These are phyloP conservation scores for Agastache rugosa DNA, from an alignment of 257 asterid species.

Conservation along the genomic window DNA sequence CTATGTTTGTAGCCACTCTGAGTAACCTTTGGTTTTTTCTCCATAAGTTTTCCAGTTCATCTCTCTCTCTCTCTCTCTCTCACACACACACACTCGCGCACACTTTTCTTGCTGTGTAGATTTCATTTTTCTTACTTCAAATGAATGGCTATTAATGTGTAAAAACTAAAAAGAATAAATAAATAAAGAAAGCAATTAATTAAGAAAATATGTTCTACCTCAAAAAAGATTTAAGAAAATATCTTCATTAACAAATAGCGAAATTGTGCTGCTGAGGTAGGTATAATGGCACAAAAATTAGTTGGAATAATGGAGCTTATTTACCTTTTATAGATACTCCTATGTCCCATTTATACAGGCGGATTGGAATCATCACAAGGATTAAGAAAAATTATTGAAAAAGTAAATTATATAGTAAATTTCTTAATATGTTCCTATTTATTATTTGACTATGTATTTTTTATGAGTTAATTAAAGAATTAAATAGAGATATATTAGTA, in stretches of 20 bases:
- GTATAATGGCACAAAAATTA: constrained; percentile 27
- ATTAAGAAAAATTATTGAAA: too few species aligned
- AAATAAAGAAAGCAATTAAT: background rate
- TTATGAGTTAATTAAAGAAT: too few species aligned
- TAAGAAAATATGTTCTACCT: background rate
- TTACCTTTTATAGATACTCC: background rate
- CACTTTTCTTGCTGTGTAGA: background rate
- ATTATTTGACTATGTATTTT: too few species aligned
- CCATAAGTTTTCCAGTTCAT: background rate
- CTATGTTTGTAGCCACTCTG: constrained; percentile 7
- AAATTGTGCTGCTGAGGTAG: constrained; percentile 8
- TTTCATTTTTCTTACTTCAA: background rate
- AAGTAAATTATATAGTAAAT: too few species aligned
- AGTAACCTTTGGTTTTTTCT: constrained; percentile 7
- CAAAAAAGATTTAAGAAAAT: too few species aligned
- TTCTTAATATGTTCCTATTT: too few species aligned
- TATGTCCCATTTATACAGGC: too few species aligned
- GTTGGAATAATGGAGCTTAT: constrained; percentile 22
- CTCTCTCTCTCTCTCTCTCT: background rate
- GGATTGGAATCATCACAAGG: too few species aligned
- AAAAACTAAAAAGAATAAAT: background rate
- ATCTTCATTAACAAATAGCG: background rate
- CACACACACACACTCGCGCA: background rate
- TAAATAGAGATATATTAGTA: too few species aligned
- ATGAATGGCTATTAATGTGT: background rate